Evolutionary conservation across 2,329 filamentous ascomycete species (phyloP).

Genomic region (Didymella pinodella): DNA sequence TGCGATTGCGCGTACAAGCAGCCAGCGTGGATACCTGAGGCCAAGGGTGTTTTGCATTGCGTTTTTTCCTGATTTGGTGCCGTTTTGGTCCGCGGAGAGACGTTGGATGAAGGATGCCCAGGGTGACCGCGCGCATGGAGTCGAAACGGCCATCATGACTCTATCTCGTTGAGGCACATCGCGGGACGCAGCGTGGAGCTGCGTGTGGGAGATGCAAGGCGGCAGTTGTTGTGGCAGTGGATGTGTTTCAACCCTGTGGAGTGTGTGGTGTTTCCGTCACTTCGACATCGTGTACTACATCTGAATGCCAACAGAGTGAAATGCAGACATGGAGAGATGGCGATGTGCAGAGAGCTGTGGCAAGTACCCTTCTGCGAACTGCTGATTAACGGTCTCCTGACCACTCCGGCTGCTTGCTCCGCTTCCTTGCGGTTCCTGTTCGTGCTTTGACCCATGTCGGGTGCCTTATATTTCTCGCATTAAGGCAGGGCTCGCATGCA

Average conservation of each 20-base stretch:
- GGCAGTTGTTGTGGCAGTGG: slow-evolving; percentile 1
- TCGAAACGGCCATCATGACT: slow-evolving; percentile 15
- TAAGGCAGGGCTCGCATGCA: slow-evolving; percentile 5
- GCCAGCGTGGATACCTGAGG: background rate
- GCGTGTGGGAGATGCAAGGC: background rate
- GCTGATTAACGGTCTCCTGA: background rate
- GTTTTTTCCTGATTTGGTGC: background rate
- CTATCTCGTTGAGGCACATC: slow-evolving; percentile 3
- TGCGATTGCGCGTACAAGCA: background rate
- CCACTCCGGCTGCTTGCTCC: background rate
- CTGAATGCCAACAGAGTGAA: no score
- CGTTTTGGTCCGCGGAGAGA: slow-evolving; percentile 4
- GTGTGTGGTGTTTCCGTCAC: background rate
- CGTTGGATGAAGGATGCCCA: slow-evolving; percentile 2
- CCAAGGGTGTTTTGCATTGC: slow-evolving; percentile 1
- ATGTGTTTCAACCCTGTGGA: background rate
- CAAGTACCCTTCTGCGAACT: background rate
- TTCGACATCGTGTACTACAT: background rate
- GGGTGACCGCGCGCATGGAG: slow-evolving; percentile 1
- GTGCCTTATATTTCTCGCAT: slow-evolving; percentile 8
- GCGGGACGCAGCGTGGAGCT: slow-evolving; percentile 9
- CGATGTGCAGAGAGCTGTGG: background rate
- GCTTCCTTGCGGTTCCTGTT: background rate
- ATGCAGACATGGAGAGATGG: background rate
- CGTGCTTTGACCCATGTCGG: background rate